phyloP scores from a whole-genome alignment of 306 rosid species.

The Malus orientalis region DNA sequence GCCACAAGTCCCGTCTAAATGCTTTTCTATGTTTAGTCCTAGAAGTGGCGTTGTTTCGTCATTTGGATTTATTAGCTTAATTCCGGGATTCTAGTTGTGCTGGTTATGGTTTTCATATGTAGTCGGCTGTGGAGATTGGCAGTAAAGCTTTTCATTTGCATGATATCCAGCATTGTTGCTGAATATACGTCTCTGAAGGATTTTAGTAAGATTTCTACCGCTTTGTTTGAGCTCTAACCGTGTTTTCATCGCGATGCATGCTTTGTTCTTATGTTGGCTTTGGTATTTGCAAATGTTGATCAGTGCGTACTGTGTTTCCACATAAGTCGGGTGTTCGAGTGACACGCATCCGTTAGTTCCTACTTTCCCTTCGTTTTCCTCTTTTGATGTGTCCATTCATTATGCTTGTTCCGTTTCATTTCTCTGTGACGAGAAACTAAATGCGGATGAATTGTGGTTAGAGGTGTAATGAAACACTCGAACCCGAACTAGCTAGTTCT shows the following conservation, averaged over 20 bases:
- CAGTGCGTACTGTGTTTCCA: too few relatives aligned
- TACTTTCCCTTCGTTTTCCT: too few relatives aligned
- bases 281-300: not conserved
- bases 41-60: not conserved
- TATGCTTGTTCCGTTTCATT: too few relatives aligned
- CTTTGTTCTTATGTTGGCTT: not conserved
- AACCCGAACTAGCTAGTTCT: too few relatives aligned
- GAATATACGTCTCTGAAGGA: not conserved
- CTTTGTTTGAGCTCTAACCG: not conserved
- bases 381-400: too few relatives aligned
- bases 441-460: too few relatives aligned
- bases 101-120: not conserved
- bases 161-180: not conserved
- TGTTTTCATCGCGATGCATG: not conserved
- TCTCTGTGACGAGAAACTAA: too few relatives aligned
- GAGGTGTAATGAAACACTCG: too few relatives aligned
- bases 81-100: not conserved
- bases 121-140: not conserved
- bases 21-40: not conserved
- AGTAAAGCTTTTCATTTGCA: not conserved
- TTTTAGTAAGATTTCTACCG: not conserved
- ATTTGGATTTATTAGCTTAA: not conserved
- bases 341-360: too few relatives aligned
- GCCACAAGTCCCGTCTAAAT: not conserved
- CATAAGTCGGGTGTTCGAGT: too few relatives aligned